phyloP scores from a whole-genome alignment of 176 grass and related monocot species.

The Carex parvula region DNA sequence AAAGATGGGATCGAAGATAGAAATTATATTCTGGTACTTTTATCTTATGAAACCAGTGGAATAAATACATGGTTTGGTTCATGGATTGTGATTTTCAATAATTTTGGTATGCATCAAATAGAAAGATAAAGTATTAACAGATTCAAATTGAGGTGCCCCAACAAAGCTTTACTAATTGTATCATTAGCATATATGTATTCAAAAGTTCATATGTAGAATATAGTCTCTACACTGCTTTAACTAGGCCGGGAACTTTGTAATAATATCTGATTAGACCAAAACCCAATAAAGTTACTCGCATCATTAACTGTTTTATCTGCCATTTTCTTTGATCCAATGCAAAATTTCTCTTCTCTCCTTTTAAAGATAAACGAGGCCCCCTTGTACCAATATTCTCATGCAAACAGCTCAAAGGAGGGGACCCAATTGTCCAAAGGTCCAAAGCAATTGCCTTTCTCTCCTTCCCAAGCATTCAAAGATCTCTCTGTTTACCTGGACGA shows the following conservation, averaged over 20 bases:
- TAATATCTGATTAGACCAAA: slow-evolving; percentile 28
- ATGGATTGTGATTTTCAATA: neutral
- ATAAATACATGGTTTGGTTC: neutral
- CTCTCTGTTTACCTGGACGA: slow-evolving; percentile 29
- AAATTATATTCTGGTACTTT: too few species aligned
- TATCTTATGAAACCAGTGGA: neutral
- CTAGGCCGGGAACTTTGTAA: neutral
- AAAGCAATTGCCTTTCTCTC: slow-evolving; percentile 77
- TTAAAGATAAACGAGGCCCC: slow-evolving; percentile 18
- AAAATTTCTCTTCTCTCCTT: slow-evolving; percentile 35
- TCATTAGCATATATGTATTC: neutral
- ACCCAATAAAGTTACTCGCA: slow-evolving; percentile 46
- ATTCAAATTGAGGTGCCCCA: too few species aligned
- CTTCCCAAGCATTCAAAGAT: slow-evolving; percentile 87
- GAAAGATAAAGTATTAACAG: too few species aligned
- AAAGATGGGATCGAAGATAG: neutral
- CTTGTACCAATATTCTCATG: slow-evolving; percentile 25
- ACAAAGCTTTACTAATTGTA: neutral
- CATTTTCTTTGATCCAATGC: slow-evolving; percentile 76
- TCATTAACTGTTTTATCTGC: slow-evolving; percentile 12
- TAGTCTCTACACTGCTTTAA: neutral
- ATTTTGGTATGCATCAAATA: neutral
- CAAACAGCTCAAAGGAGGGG: slow-evolving; percentile 44
- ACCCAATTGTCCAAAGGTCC: slow-evolving; percentile 34
- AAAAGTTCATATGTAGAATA: neutral